Conservation (phyloP, 192 early-diverging fungal species). For the Diversispora eburnea region DNA sequence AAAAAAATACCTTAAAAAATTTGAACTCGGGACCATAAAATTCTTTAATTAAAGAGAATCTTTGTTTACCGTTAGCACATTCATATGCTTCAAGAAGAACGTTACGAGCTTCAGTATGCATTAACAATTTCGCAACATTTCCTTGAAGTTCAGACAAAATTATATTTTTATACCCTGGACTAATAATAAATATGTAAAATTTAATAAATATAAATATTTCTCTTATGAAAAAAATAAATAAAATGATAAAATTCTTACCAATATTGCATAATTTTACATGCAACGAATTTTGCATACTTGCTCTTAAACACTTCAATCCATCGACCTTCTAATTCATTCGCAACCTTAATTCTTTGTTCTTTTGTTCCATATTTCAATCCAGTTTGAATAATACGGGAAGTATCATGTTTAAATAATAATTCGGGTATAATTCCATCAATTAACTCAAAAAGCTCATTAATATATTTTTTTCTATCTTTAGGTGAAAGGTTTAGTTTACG, state of each 20-base stretch:
- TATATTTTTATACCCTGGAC: constrained; percentile 58
- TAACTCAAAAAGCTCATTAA: constrained; percentile 33
- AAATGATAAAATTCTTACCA: constrained; percentile 42
- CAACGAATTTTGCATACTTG: constrained; percentile 87
- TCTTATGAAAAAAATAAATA: neutral
- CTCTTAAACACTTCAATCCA: constrained; percentile 71
- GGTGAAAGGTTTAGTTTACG: constrained; percentile 2
- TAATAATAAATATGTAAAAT: constrained; percentile 11
- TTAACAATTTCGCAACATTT: constrained; percentile 76
- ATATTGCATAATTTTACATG: constrained; percentile 81
- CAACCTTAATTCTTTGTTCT: constrained; percentile 73
- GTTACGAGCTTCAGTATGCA: constrained; percentile 83
- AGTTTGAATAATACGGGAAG: constrained; percentile 87
- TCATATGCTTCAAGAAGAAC: constrained; percentile 84
- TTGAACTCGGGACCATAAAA: constrained; percentile 93
- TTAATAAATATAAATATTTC: neutral
- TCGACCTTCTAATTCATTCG: constrained; percentile 73
- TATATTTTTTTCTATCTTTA: constrained; percentile 4
- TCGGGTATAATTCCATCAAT: constrained; percentile 80
- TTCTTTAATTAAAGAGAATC: constrained; percentile 75
- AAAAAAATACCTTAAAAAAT: constrained; percentile 62
- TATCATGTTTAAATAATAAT: constrained; percentile 93
- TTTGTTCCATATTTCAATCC: constrained; percentile 84
- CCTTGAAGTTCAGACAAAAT: constrained; percentile 81
- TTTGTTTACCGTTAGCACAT: constrained; percentile 71